These are phyloP conservation scores for Mariannaea elegans DNA, from an alignment of 2,329 filamentous ascomycete species.

Conservation along the genomic window DNA sequence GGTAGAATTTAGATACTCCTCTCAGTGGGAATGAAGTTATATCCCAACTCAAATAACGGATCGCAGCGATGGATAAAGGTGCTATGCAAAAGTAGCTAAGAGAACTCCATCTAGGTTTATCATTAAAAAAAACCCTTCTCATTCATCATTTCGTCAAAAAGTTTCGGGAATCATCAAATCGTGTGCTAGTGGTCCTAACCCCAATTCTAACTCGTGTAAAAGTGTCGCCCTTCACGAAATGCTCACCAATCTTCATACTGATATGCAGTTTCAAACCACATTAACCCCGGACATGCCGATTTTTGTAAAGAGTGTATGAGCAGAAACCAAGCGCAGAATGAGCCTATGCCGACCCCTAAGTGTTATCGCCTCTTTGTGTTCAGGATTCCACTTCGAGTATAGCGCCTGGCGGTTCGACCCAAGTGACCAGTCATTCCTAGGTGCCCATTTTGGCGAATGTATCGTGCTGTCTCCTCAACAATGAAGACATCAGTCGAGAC, in stretches of 20 bases:
- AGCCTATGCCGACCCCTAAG: background rate
- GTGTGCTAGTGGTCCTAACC: background rate
- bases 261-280: background rate
- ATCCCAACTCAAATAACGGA: background rate
- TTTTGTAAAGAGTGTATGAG: background rate
- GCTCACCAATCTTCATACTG: constrained; percentile 10
- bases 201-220: background rate
- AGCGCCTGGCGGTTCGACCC: background rate
- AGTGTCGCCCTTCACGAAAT: background rate
- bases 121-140: background rate
- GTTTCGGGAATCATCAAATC: background rate
- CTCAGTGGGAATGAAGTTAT: constrained; percentile 6
- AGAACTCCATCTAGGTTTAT: background rate
- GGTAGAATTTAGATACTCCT: constrained; percentile 16
- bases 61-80: background rate
- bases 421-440: constrained; percentile 20
- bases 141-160: background rate
- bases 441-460: background rate
- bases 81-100: background rate
- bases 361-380: background rate
- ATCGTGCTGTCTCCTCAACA: constrained; percentile 11
- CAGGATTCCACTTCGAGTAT: background rate
- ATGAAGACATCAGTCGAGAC: constrained; percentile 15
- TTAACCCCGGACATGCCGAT: background rate
- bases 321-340: background rate